Evolutionary conservation across 2,329 filamentous ascomycete genomes (phyloP).

Genomic region (Claviceps citrina): DNA sequence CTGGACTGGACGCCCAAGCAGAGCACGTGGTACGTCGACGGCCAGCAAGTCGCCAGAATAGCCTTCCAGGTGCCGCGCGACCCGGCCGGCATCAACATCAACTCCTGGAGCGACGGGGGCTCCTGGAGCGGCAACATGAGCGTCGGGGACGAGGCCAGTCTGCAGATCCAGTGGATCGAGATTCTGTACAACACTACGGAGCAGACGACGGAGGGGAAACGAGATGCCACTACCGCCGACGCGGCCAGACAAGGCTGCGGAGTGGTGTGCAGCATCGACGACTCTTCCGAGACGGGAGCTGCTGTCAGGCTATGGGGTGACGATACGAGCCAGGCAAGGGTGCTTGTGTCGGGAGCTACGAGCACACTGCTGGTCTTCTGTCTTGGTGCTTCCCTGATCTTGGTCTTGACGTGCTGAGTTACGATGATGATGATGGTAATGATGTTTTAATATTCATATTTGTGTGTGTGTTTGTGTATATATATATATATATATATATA

Average conservation of each 20-base stretch:
- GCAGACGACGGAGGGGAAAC: not conserved
- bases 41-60: constrained; percentile 33
- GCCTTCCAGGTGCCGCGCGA: constrained; percentile 40
- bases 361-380: not conserved
- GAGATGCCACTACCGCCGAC: not conserved
- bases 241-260: constrained; percentile 11
- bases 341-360: no score
- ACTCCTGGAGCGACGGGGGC: constrained; percentile 46
- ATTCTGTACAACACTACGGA: constrained; percentile 36
- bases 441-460: not conserved
- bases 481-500: no score
- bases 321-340: constrained; percentile 3
- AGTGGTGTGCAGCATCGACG: constrained; percentile 20
- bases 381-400: not conserved
- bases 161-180: constrained; percentile 49
- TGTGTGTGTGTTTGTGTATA: not conserved
- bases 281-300: constrained; percentile 15
- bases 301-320: constrained; percentile 13
- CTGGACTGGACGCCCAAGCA: constrained; percentile 17
- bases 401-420: not conserved
- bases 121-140: constrained; percentile 45
- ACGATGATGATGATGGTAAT: not conserved
- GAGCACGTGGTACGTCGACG: constrained; percentile 42
- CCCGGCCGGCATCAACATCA: constrained; percentile 37
- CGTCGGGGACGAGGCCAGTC: constrained; percentile 29